Evolutionary conservation across 768 basidiomycete species (phyloP).

Genomic region (Trichaptum fuscoviolaceum): DNA sequence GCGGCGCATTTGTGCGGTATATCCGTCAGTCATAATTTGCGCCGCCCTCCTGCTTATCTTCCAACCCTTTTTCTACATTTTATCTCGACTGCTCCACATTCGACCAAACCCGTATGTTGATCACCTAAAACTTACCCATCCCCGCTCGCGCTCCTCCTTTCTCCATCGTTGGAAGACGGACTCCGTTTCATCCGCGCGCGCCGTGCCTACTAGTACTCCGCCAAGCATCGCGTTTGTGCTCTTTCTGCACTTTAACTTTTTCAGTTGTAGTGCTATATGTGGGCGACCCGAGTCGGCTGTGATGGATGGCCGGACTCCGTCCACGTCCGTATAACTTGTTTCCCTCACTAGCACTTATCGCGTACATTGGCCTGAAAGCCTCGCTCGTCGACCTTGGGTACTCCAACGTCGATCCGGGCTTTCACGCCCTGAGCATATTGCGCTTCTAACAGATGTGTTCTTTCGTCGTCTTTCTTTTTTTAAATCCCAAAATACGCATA

Average conservation of each 20-base stretch:
- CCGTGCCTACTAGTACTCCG: not conserved
- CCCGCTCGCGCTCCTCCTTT: not conserved
- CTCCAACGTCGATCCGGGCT: too few relatives aligned
- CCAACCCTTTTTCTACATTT: not conserved
- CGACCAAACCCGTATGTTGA: not conserved
- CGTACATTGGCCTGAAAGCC: too few relatives aligned
- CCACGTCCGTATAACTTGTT: not conserved
- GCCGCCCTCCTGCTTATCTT: slow-evolving; percentile 8
- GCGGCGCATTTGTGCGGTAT: too few relatives aligned
- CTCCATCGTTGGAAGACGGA: not conserved
- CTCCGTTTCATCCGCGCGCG: not conserved
- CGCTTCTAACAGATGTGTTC: too few relatives aligned
- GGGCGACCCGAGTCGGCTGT: not conserved
- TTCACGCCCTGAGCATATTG: too few relatives aligned
- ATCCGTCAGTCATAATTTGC: not conserved
- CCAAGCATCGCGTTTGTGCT: too few relatives aligned
- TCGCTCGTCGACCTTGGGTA: too few relatives aligned
- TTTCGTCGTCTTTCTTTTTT: too few relatives aligned
- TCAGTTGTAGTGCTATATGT: not conserved
- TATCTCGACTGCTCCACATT: not conserved
- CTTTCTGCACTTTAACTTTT: too few relatives aligned
- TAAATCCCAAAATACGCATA: too few relatives aligned
- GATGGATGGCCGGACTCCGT: not conserved
- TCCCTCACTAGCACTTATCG: too few relatives aligned
- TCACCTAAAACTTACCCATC: not conserved